These are phyloP conservation scores for Diaporthe ilicicola DNA, from an alignment of 2,329 filamentous ascomycete species.

Conservation along the genomic window DNA sequence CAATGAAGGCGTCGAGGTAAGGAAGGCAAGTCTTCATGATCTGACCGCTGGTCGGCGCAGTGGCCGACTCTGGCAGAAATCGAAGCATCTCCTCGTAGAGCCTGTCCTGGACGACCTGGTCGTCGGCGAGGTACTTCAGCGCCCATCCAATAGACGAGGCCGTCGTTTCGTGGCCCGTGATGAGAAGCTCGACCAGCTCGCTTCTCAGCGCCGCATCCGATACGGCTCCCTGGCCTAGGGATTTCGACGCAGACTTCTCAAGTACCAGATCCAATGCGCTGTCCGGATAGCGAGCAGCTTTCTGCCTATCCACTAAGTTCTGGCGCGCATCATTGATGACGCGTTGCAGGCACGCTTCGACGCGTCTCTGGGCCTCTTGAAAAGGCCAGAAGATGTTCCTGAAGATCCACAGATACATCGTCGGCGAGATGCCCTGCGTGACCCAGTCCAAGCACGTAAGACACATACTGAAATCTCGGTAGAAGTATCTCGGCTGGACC, in stretches of 20 bases:
- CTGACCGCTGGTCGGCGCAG: neutral
- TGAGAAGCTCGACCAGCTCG: conserved; percentile 3
- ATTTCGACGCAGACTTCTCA: neutral
- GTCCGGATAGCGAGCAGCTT: neutral
- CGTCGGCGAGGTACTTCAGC: conserved; percentile 2
- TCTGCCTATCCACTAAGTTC: neutral
- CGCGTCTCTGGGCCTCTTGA: neutral
- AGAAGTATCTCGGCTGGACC: neutral
- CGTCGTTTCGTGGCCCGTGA: conserved; percentile 13
- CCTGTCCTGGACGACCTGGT: neutral
- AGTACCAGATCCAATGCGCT: conserved; percentile 7
- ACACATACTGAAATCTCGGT: neutral
- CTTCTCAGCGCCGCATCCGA: neutral
- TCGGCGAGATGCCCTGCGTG: conserved; percentile 7
- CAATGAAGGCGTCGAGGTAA: conserved; percentile 6
- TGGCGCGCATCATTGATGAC: neutral
- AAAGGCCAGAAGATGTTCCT: conserved; percentile 1
- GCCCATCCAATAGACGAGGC: conserved; percentile 10
- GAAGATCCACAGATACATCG: neutral
- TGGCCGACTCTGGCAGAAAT: neutral
- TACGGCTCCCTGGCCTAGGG: neutral
- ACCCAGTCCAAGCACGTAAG: conserved; percentile 8
- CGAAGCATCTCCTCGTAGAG: neutral
- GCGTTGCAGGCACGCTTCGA: neutral
- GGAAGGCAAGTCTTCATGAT: neutral